phyloP scores from a whole-genome alignment of 345 rosid species.

The Arabidopsis thaliana region DNA sequence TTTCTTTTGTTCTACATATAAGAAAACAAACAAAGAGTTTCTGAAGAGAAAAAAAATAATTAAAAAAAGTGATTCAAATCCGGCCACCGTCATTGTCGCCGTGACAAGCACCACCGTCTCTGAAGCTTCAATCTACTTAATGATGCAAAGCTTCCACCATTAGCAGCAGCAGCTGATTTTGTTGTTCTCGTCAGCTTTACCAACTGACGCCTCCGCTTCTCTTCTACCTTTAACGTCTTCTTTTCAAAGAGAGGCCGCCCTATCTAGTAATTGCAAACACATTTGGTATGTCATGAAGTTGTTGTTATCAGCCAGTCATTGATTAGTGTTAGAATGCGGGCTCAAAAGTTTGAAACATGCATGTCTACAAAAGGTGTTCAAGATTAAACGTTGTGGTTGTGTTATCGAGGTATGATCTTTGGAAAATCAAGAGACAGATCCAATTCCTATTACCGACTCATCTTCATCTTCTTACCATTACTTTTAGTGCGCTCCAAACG shows the following conservation, averaged over 20 bases:
- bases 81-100: conserved; percentile 40
- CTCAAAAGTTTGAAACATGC: conserved; percentile 10
- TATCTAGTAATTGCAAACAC: conserved; percentile 17
- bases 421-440: background rate
- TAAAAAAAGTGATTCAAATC: conserved; percentile 30
- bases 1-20: background rate
- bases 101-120: conserved; percentile 33
- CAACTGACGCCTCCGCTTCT: conserved; percentile 56
- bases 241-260: conserved; percentile 11
- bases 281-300: conserved; percentile 30
- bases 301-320: conserved; percentile 27
- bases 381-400: conserved; percentile 26
- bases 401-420: conserved; percentile 29
- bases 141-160: conserved; percentile 70
- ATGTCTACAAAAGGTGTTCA: conserved; percentile 21
- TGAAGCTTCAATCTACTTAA: conserved; percentile 32
- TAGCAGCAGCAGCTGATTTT: conserved; percentile 83
- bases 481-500: background rate
- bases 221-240: conserved; percentile 6
- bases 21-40: conserved; percentile 15
- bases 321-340: conserved; percentile 21
- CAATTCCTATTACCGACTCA: background rate
- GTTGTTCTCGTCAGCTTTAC: conserved; percentile 77
- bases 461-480: background rate
- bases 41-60: background rate